Conservation (phyloP, 1,284 basidiomycete genomes). For the Takashimella koratensis region DNA sequence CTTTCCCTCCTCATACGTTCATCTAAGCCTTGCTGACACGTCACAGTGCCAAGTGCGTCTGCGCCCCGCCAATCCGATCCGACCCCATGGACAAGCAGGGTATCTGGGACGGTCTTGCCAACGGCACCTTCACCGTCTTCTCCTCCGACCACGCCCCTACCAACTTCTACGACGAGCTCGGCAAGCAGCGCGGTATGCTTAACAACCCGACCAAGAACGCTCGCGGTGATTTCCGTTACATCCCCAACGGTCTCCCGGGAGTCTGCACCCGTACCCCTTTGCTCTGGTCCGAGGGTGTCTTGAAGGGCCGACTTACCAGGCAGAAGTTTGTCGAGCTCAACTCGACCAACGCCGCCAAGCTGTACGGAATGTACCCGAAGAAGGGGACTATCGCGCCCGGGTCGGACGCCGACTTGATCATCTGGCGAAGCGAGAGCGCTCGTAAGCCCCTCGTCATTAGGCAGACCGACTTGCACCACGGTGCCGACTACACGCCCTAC, state of each 20-base stretch:
- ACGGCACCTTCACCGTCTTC: conserved; percentile 31
- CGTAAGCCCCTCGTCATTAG: conserved; percentile 14
- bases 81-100: conserved; percentile 23
- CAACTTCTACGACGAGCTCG: conserved; percentile 25
- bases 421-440: conserved; percentile 19
- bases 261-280: conserved; percentile 31
- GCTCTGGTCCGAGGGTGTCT: conserved; percentile 31
- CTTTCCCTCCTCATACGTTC: no score
- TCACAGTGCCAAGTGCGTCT: conserved; percentile 30
- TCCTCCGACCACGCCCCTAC: conserved; percentile 34
- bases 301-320: conserved; percentile 22
- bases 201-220: conserved; percentile 22
- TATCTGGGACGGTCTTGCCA: conserved; percentile 30
- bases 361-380: conserved; percentile 29
- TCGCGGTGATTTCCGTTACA: conserved; percentile 24
- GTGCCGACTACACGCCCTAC: conserved; percentile 30
- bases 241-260: conserved; percentile 35
- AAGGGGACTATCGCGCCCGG: conserved; percentile 35
- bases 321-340: conserved; percentile 35
- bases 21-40: no score
- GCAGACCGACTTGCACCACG: conserved; percentile 19
- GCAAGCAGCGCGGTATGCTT: conserved; percentile 22
- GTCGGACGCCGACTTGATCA: conserved; percentile 34
- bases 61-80: conserved; percentile 28
- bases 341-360: conserved; percentile 28